Percentiles rank a stretch among this genome's conserved stretches.
Evolutionary conservation across 2,329 filamentous ascomycete species (phyloP).

Genomic region (Xylariomycetidae sp.): DNA sequence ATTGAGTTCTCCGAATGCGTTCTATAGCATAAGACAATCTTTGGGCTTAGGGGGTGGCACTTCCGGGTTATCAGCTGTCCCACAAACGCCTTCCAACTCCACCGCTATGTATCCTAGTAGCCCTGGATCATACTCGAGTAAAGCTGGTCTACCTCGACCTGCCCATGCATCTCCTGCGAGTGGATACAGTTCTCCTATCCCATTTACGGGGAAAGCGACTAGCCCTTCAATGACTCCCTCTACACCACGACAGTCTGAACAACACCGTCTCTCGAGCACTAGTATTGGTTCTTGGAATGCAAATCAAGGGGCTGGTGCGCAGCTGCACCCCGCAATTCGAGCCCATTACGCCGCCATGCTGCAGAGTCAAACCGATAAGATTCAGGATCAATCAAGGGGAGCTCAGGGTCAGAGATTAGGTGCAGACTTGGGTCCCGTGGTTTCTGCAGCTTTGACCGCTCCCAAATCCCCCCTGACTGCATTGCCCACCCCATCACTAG

Average conservation of each 20-base stretch:
- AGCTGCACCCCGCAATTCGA: conserved; percentile 27
- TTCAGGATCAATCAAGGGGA: conserved; percentile 4
- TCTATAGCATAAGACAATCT: conserved; percentile 25
- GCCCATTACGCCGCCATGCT: conserved; percentile 26
- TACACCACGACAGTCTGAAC: conserved; percentile 4
- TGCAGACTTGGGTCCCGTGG: no score
- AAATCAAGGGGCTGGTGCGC: conserved; percentile 8
- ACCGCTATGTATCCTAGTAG: no score
- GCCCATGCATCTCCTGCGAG: conserved; percentile 2
- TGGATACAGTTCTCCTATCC: conserved; percentile 2
- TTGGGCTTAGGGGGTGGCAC: conserved; percentile 10
- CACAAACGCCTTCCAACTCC: conserved; percentile 3
- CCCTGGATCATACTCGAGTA: no score
- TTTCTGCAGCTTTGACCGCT: conserved; percentile 3
- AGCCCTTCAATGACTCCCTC: conserved; percentile 3
- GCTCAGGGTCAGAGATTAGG: neutral
- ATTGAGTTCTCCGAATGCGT: conserved; percentile 35
- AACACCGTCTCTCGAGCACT: conserved; percentile 3
- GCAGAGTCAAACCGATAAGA: conserved; percentile 16
- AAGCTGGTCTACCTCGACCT: no score
- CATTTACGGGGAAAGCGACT: conserved; percentile 5
- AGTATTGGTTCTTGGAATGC: conserved; percentile 8
- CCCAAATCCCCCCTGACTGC: conserved; percentile 8
- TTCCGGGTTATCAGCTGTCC: conserved; percentile 7
- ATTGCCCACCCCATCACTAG: no score